Evolutionary conservation across 441 rosid genomes (phyloP).

Genomic region (Raphanus hybrid): DNA sequence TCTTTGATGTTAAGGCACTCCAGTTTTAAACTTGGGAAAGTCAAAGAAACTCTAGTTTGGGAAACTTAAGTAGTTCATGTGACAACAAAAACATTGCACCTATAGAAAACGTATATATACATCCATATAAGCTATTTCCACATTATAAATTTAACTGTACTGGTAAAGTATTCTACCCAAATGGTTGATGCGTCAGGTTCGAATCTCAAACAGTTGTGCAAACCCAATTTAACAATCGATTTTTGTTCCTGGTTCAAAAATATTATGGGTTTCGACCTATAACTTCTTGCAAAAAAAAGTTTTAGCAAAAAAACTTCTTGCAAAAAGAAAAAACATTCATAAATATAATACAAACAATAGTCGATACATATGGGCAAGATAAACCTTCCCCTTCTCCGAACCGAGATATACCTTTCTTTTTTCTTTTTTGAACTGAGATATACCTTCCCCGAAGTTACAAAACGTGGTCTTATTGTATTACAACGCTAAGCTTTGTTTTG

Average conservation of each 20-base stretch:
- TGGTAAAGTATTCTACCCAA: too few relatives aligned
- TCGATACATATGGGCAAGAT: not conserved
- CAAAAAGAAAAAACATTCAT: too few relatives aligned
- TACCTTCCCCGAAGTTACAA: slow-evolving; percentile 32
- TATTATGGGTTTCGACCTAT: too few relatives aligned
- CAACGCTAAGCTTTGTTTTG: not conserved
- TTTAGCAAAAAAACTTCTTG: too few relatives aligned
- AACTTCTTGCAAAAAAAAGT: too few relatives aligned
- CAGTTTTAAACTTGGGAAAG: slow-evolving; percentile 8
- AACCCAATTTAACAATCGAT: too few relatives aligned
- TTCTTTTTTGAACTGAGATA: slow-evolving; percentile 18
- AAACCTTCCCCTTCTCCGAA: too few relatives aligned
- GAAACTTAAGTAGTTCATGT: slow-evolving; percentile 15
- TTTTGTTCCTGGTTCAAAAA: too few relatives aligned
- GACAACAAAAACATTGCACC: slow-evolving; percentile 14
- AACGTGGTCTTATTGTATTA: not conserved
- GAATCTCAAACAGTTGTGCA: too few relatives aligned
- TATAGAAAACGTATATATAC: not conserved
- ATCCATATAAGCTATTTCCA: not conserved
- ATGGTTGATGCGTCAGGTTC: too few relatives aligned
- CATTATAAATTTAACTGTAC: not conserved
- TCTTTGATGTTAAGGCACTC: not conserved
- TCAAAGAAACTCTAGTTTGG: slow-evolving; percentile 15
- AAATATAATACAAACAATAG: not conserved
- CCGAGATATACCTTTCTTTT: slow-evolving; percentile 29